A percentile compares a stretch with the other conserved stretches of the same genome.
Conservation (phyloP, 148 eudicot species). For the Suaeda aralocaspica region DNA sequence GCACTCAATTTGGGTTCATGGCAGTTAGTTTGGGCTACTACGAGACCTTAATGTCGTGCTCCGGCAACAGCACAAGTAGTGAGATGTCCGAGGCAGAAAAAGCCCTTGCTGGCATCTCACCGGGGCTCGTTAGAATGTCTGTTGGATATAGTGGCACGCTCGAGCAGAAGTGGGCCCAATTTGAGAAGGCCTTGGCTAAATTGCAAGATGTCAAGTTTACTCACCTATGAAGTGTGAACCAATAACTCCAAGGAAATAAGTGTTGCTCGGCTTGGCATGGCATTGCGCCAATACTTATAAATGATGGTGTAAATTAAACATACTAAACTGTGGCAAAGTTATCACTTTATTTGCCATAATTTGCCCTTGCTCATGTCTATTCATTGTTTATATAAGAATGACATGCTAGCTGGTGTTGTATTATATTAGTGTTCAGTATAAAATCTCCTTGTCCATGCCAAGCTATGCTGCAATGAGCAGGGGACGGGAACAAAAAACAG, state of each 20-base stretch:
- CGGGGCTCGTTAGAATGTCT: slow-evolving; percentile 86
- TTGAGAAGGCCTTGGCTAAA: slow-evolving; percentile 60
- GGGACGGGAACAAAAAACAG: too few species aligned
- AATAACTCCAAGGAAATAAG: too few species aligned
- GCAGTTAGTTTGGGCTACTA: slow-evolving; percentile 95
- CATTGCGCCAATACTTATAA: not conserved
- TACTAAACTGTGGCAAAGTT: not conserved
- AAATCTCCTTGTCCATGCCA: too few species aligned
- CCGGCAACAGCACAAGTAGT: slow-evolving; percentile 88
- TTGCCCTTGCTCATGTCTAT: not conserved
- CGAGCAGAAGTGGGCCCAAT: slow-evolving; percentile 88
- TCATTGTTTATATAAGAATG: not conserved
- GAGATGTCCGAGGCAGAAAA: slow-evolving; percentile 77
- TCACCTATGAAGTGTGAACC: slow-evolving; percentile 8
- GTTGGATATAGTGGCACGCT: slow-evolving; percentile 77
- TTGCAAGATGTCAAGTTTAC: slow-evolving; percentile 36
- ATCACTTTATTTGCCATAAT: not conserved
- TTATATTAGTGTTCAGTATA: too few species aligned
- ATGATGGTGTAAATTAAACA: not conserved
- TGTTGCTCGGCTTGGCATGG: not conserved
- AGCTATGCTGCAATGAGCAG: too few species aligned
- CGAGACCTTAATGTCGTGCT: slow-evolving; percentile 95
- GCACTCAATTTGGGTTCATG: slow-evolving; percentile 80
- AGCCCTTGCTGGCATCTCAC: slow-evolving; percentile 72
- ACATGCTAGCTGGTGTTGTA: too few species aligned